Evolutionary conservation across 2,329 filamentous ascomycete species (phyloP), one percentile per base, ranked within the genome.

Genomic region (Xylaria sp.): DNA sequence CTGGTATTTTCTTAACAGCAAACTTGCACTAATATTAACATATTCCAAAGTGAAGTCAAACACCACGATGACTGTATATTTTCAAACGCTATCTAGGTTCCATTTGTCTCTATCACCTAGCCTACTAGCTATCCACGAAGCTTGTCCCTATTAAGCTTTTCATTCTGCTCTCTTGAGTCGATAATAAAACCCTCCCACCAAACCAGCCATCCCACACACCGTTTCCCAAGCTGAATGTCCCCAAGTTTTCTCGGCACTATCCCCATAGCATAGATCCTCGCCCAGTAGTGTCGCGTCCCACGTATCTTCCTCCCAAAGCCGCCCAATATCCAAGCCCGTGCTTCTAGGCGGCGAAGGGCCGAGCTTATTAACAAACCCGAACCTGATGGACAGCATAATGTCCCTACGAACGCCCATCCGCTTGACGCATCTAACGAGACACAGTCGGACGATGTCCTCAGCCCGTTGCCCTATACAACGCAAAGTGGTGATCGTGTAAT

Each of bases 391-490:
- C 27, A 21, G 32, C 8, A 34, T 7, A 12, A 36, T 17, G 2
- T 34, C 30, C 17, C 51, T 9, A 5, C 3, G 3, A 2, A 11
- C 14, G 3, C 14, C 24, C 9, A 53, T 21, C 50, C 7, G 9
- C 27, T 32, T 53, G 50, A 32, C 27, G 27, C 50, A 32, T 14
- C 17, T 53, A 7, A 51, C 6, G 19, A 51, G 12, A 30, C 48
- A 51, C 11, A 51, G 48, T 8, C 48, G 19, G n/a, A 51, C 14
- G 48, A 51, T 51, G 21, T 51, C 48, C 48, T 51, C 48, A 8
- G n/a, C 4, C 19, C 7, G 48, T 12, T 12, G 48, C 21, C 9
- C 19, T 4, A 53, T 24, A 14, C 2, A 5, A 11, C 12, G 2
- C 50, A 17, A 11, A 12, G 4, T 19, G 11, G 19, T 17, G 17